Percentiles rank a stretch among this genome's conserved stretches.
Evolutionary conservation across 257 asterid species (phyloP).

Genomic region (Salvia splendens): DNA sequence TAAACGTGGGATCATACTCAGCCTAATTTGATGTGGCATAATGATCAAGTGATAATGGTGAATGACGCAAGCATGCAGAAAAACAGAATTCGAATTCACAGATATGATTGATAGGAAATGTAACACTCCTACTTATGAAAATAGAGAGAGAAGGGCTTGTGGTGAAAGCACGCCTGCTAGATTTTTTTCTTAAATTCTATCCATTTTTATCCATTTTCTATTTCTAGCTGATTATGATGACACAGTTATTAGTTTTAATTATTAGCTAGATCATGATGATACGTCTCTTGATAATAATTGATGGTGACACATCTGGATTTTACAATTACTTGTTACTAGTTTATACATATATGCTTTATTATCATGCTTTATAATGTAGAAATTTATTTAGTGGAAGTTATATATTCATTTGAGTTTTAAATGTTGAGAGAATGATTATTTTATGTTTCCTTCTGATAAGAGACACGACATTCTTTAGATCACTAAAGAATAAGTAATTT

Average conservation of each 20-base stretch:
- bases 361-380: neutral
- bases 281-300: conserved; percentile 1
- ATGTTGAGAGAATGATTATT: no score
- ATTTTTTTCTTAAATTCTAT: conserved; percentile 13
- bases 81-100: conserved; percentile 36
- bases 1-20: conserved; percentile 13
- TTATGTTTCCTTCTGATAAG: no score
- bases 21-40: conserved; percentile 21
- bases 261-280: neutral
- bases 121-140: neutral
- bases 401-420: no score
- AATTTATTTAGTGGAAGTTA: no score
- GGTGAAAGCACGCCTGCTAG: conserved; percentile 39
- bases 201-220: conserved; percentile 8
- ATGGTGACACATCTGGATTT: conserved; percentile 14
- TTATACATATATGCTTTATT: conserved; percentile 15
- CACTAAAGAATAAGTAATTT: no score
- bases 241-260: neutral
- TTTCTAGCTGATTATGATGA: no score
- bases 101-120: conserved; percentile 37
- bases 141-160: conserved; percentile 13
- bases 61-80: conserved; percentile 46
- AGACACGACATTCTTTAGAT: no score
- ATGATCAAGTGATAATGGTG: conserved; percentile 27
- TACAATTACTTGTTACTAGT: neutral